phyloP scores from a whole-genome alignment of 1,284 basidiomycete genomes.

The Marasmius fiardii region DNA sequence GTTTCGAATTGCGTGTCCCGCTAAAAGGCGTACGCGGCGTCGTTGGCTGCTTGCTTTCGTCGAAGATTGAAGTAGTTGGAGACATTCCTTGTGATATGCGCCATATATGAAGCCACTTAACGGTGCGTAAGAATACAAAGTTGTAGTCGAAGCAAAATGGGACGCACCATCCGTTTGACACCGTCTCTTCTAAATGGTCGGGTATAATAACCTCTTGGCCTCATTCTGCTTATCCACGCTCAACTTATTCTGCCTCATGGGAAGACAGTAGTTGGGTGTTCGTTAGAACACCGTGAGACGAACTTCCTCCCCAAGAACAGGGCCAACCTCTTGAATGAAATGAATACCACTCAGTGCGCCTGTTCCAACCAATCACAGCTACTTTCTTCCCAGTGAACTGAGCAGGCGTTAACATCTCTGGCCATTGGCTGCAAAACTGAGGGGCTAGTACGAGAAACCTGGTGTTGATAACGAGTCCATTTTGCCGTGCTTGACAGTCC shows the following conservation, averaged over 20 bases:
- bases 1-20: slow-evolving; percentile 17
- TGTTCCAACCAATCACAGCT: slow-evolving; percentile 22
- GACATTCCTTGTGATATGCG: slow-evolving; percentile 10
- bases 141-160: neutral
- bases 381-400: slow-evolving; percentile 22
- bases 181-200: slow-evolving; percentile 17
- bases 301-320: slow-evolving; percentile 10
- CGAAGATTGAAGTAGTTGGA: slow-evolving; percentile 17
- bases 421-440: slow-evolving; percentile 25
- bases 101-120: slow-evolving; percentile 18
- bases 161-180: slow-evolving; percentile 17
- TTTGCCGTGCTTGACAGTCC: slow-evolving; percentile 21
- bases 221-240: slow-evolving; percentile 10
- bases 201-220: slow-evolving; percentile 19
- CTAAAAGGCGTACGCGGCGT: slow-evolving; percentile 23
- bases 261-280: slow-evolving; percentile 22
- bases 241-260: slow-evolving; percentile 20
- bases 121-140: neutral
- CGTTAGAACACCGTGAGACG: slow-evolving; percentile 28
- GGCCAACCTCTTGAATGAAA: slow-evolving; percentile 20
- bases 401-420: slow-evolving; percentile 16
- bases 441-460: slow-evolving; percentile 22
- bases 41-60: slow-evolving; percentile 18
- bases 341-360: slow-evolving; percentile 23
- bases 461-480: slow-evolving; percentile 13